Conservation (phyloP, 306 rosid genomes). For the Neltuma alba region DNA sequence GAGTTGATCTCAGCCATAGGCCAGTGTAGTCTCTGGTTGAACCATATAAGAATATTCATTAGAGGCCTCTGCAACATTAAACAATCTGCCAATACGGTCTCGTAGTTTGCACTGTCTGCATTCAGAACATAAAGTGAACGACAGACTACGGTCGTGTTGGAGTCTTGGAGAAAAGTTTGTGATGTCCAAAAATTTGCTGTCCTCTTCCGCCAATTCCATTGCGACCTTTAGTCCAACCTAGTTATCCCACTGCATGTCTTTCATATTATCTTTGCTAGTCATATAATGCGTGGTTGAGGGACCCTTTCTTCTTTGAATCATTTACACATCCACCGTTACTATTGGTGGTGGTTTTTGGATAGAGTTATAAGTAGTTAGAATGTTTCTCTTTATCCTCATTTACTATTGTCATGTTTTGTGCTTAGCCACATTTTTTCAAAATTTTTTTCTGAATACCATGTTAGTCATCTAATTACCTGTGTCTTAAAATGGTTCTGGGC, state of each 20-base stretch:
- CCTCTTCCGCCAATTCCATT: background rate
- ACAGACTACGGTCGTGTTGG: background rate
- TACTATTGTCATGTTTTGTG: background rate
- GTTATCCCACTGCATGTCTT: background rate
- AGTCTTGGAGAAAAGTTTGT: background rate
- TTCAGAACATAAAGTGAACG: background rate
- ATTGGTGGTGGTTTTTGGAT: background rate
- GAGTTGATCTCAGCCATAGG: background rate
- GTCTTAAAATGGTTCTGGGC: background rate
- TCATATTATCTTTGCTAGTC: background rate
- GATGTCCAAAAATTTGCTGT: background rate
- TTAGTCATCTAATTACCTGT: background rate
- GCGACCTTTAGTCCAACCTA: background rate
- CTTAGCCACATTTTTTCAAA: background rate
- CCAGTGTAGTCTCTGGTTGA: background rate
- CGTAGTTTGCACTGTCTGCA: background rate
- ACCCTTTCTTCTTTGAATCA: background rate
- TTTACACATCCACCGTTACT: background rate
- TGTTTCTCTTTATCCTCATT: background rate
- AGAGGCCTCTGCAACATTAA: background rate
- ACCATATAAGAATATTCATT: background rate
- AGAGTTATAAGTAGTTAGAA: background rate
- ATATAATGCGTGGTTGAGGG: background rate
- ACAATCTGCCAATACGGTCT: background rate
- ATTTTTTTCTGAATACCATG: too few relatives aligned